Base-by-base conservation (phyloP, 345 rosid species). In the Salix suchowensis region DNA sequence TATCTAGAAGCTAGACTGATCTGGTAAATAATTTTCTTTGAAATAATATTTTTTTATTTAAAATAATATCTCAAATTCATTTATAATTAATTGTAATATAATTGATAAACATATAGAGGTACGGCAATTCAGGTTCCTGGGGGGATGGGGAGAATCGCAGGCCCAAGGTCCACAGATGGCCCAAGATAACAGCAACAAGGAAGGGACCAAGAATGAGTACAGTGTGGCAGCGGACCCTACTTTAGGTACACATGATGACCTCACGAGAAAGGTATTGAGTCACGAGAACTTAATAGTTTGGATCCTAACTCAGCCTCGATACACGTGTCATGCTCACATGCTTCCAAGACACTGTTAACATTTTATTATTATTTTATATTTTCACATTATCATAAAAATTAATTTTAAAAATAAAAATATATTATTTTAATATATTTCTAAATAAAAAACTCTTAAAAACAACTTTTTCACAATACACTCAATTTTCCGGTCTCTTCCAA, bases 221-320 rank as follows among this genome's bases (percentile, higher is more conserved):
- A 36, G 4, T 12, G 54, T 68, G 21, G 16, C 58, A 21, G 79
- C 65, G 61, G 64, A 16, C 74, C 75, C 80, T 68, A 77, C 75
- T 14, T 16, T 1, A 19, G 6, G 58, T 21, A 61, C 71, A 23
- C 36, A 50, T 66, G 70, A 21, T 61, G 79, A 72, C 62, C 74
- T 78, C 82, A 76, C 82, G 85, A 65, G 82, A 82, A 82, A 74
- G 74, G 44, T 39, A 10, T 24, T 42, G 7, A 52, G 21, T 58
- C 79, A 78, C 75, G 80, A 76, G 76, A 21, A 58, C 79, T 67
- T 65, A 34, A 34, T 34, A 62, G 64, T 52, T 23, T 72, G 54
- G 66, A 77, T 36, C 68, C 62, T n/a, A 7, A 28, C 39, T 14
- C 24, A 6, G 50, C 68, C 69, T 80, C 73, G 79, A 60, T 80